phyloP scores from a whole-genome alignment of 108 stramenopile genomes.

The Epithemia pelagica region DNA sequence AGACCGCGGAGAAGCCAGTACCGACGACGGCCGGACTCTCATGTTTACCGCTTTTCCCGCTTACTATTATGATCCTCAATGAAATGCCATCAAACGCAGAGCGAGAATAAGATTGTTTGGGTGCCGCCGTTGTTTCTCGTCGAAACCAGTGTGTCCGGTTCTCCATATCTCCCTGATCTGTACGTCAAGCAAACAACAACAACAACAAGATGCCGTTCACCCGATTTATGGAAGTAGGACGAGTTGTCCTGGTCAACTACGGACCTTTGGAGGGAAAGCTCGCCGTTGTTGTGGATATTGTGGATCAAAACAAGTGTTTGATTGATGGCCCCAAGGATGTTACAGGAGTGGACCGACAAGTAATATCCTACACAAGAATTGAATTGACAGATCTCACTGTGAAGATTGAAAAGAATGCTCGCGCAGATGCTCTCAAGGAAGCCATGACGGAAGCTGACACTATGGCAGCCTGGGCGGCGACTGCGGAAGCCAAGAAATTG shows the following conservation, averaged over 20 bases:
- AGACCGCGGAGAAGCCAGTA: no score
- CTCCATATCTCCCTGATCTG: no score
- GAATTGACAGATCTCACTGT: constrained; percentile 92
- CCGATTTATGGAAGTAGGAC: constrained; percentile 98
- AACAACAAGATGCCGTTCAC: constrained; percentile 82
- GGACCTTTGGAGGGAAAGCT: constrained; percentile 93
- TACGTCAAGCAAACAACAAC: no score
- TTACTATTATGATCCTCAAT: no score
- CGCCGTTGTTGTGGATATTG: constrained; percentile 96
- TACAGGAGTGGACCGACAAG: constrained; percentile 93
- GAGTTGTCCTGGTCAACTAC: constrained; percentile 96
- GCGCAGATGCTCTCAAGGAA: constrained; percentile 79
- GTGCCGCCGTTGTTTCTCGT: no score
- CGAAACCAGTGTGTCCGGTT: no score
- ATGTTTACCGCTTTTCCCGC: no score
- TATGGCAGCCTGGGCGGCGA: constrained; percentile 85
- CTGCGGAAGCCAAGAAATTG: constrained; percentile 94
- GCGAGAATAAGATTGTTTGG: no score
- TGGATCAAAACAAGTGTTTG: constrained; percentile 97
- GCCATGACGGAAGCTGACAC: constrained; percentile 86
- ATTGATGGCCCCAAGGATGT: constrained; percentile 88
- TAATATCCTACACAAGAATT: constrained; percentile 90
- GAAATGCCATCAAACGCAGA: no score
- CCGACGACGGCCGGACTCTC: no score
- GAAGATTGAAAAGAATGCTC: constrained; percentile 87